Evolutionary conservation across 495 filamentous ascomycete species (phyloP), one percentile per base, ranked within the genome.

Genomic region (Chaetomium fimeti): DNA sequence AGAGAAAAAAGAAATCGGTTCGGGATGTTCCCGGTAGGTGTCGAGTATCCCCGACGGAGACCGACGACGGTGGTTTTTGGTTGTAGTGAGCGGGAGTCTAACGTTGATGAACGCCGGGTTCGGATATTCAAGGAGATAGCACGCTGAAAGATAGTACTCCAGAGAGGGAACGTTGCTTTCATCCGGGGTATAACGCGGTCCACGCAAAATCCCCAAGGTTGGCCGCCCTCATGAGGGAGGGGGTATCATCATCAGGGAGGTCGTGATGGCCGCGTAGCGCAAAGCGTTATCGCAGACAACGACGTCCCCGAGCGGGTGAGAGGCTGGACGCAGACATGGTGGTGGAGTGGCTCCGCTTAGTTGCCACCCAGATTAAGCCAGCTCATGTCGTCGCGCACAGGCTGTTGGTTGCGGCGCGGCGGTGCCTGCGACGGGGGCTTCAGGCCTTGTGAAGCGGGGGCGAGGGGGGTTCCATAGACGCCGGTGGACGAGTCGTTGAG

Each of bases 281-380:
- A 43, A 13, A 13, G 40, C 16, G 18, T 16, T 18, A 18, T 43
- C 9, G 16, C 15, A 43, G 16, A 43, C 40, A 18, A 18, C 13
- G 40, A 43, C 40, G 40, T 43, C 40, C 13, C 40, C 40, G 8
- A 36, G 32, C 7, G 32, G 32, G 32, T 43, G 18, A 18, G 40
- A 18, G 9, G 16, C 13, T 18, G 16, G 18, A 18, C 13, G 40
- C 40, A 43, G 11, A 43, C 40, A 18, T 18, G 13, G 40, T 18
- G 13, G 40, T 3, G 5, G 40, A 43, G 40, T 11, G 40, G 40
- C 9, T 45, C n/a, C 11, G 36, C 32, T 64, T 53, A 64, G 52
- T 18, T 69, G 18, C 75, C 77, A 29, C 77, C 76, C 29, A 92
- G 74, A 71, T 91, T 91, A 45, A 92, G 75, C 89, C 89, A 92